Conservation (phyloP, 805 yeast genomes). For the Saccharomycopsis sp. region DNA sequence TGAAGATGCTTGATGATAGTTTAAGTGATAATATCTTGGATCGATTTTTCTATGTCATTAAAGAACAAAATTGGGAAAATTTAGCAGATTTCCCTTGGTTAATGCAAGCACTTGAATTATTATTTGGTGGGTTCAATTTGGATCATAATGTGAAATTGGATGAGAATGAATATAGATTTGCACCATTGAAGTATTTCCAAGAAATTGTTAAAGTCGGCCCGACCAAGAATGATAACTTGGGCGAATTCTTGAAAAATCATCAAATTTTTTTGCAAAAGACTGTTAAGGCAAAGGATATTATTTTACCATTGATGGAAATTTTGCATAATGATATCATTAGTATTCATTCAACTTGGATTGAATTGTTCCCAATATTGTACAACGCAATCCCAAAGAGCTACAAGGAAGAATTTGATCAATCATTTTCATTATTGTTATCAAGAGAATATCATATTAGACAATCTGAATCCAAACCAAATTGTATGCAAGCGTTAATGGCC, state of each 20-base stretch:
- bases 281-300: constrained; percentile 51
- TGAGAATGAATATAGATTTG: constrained; percentile 43
- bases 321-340: constrained; percentile 77
- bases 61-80: constrained; percentile 97
- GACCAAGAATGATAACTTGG: constrained; percentile 25
- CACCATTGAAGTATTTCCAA: constrained; percentile 39
- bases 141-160: constrained; percentile 40
- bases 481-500: constrained; percentile 73
- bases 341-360: constrained; percentile 77
- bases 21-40: constrained; percentile 72
- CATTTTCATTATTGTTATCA: constrained; percentile 73
- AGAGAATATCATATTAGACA: constrained; percentile 91
- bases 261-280: constrained; percentile 28
- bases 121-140: constrained; percentile 69
- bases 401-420: constrained; percentile 71
- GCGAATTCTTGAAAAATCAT: constrained; percentile 31
- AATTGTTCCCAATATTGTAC: constrained; percentile 76
- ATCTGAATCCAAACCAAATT: constrained; percentile 79
- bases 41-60: constrained; percentile 76
- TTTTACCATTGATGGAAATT: constrained; percentile 69
- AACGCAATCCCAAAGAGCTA: constrained; percentile 70
- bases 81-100: constrained; percentile 92
- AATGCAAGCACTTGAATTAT: constrained; percentile 82
- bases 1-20: constrained; percentile 72
- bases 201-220: constrained; percentile 22